These are phyloP conservation scores for Candida maltosa DNA, from an alignment of 805 yeast genomes.

Conservation along the genomic window DNA sequence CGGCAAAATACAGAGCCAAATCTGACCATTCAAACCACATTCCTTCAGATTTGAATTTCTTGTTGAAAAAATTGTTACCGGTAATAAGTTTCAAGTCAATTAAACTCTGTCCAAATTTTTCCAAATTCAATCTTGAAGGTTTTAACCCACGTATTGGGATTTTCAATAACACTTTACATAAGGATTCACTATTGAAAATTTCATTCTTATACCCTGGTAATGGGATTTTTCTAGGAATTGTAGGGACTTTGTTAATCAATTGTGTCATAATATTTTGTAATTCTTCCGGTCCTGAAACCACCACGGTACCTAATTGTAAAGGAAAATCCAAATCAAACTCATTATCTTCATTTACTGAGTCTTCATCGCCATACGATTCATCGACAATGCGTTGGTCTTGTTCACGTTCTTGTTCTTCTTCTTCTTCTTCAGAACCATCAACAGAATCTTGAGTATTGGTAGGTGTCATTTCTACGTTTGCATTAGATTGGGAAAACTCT, in stretches of 20 bases:
- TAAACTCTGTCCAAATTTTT: slow-evolving; percentile 38
- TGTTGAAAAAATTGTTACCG: slow-evolving; percentile 28
- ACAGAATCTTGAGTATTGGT: neutral
- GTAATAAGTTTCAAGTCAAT: slow-evolving; percentile 30
- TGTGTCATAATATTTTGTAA: slow-evolving; percentile 20
- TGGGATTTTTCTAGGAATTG: slow-evolving; percentile 29
- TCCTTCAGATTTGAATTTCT: slow-evolving; percentile 37
- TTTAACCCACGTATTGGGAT: slow-evolving; percentile 28
- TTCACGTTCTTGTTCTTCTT: neutral
- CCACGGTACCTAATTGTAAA: slow-evolving; percentile 24
- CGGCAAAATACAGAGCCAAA: slow-evolving; percentile 14
- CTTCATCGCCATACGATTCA: neutral
- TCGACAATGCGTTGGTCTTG: no score
- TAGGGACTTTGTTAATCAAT: slow-evolving; percentile 20
- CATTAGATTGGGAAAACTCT: slow-evolving; percentile 22
- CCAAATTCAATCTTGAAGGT: slow-evolving; percentile 35
- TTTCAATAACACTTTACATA: slow-evolving; percentile 24
- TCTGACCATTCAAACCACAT: slow-evolving; percentile 47
- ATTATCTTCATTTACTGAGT: neutral
- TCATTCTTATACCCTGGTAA: slow-evolving; percentile 39
- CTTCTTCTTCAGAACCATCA: neutral
- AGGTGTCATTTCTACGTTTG: no score
- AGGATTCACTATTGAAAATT: slow-evolving; percentile 36
- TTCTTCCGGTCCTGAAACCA: slow-evolving; percentile 14
- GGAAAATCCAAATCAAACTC: slow-evolving; percentile 25